These are phyloP conservation scores for Cornus controversa DNA, from an alignment of 148 eudicot genomes.

Conservation along the genomic window DNA sequence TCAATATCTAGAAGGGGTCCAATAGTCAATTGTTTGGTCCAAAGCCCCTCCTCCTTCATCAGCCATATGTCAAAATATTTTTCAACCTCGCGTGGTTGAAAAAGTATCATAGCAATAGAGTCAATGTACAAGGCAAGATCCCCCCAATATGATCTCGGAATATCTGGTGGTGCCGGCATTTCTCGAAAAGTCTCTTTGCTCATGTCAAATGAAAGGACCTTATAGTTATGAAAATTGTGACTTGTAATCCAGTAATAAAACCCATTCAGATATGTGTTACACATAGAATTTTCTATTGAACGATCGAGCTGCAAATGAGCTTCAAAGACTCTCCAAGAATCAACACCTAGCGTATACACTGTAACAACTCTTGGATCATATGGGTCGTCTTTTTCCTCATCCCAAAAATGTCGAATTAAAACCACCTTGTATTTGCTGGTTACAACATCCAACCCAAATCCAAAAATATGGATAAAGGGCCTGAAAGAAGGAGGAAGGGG, in stretches of 20 bases:
- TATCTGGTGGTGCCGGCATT: background rate
- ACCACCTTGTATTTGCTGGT: slow-evolving; percentile 7
- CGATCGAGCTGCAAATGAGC: background rate
- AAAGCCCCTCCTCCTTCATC: background rate
- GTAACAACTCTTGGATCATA: background rate
- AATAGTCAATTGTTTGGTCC: background rate
- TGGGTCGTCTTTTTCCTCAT: background rate
- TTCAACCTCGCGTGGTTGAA: background rate
- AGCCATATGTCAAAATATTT: slow-evolving; percentile 1
- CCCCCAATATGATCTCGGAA: background rate
- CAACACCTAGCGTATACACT: background rate
- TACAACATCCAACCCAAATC: background rate
- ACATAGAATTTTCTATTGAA: background rate
- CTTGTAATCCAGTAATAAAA: background rate
- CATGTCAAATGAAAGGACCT: background rate
- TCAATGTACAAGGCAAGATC: background rate
- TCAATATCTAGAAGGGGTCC: background rate
- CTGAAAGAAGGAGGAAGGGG: background rate
- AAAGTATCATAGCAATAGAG: background rate
- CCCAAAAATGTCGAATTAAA: background rate
- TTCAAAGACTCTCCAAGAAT: slow-evolving; percentile 2
- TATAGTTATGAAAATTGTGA: background rate
- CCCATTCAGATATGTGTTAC: background rate
- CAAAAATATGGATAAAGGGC: background rate
- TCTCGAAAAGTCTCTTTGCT: background rate